Evolutionary conservation across 2,329 filamentous ascomycete genomes (phyloP).

Genomic region (Cladosporium velox): DNA sequence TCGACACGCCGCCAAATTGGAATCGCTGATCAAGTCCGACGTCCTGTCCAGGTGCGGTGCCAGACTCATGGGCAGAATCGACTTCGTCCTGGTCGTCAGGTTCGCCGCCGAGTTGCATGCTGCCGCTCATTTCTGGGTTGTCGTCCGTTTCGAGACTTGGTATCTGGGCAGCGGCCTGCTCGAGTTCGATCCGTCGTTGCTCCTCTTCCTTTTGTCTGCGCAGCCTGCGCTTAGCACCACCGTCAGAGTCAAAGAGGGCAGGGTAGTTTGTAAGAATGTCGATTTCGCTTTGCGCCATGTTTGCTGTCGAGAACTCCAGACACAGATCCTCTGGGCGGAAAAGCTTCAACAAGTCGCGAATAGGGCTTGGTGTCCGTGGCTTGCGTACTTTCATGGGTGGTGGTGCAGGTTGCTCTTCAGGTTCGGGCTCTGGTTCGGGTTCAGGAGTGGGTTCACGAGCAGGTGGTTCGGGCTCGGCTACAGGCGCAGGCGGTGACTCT

Average conservation of each 20-base stretch:
- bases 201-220: conserved; percentile 67
- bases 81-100: conserved; percentile 71
- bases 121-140: conserved; percentile 73
- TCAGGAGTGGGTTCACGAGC: conserved; percentile 13
- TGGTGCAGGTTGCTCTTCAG: conserved; percentile 17
- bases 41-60: conserved; percentile 64
- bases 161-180: conserved; percentile 50
- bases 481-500: conserved; percentile 35
- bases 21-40: conserved; percentile 35
- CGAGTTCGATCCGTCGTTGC: conserved; percentile 54
- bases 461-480: conserved; percentile 33
- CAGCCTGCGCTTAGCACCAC: conserved; percentile 76
- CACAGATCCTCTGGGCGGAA: conserved; percentile 51
- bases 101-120: conserved; percentile 86
- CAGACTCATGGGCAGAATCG: conserved; percentile 62
- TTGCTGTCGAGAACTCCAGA: conserved; percentile 41
- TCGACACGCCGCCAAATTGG: conserved; percentile 43
- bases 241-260: conserved; percentile 78
- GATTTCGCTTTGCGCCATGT: conserved; percentile 50
- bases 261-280: conserved; percentile 62
- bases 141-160: conserved; percentile 63
- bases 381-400: conserved; percentile 23
- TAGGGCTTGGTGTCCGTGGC: conserved; percentile 27
- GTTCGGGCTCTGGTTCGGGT: background rate
- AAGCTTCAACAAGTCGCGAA: conserved; percentile 44